Evolutionary conservation across 1,139 yeast genomes (phyloP), one percentile per base, ranked within the genome.

Genomic region (Pichia sp.): DNA sequence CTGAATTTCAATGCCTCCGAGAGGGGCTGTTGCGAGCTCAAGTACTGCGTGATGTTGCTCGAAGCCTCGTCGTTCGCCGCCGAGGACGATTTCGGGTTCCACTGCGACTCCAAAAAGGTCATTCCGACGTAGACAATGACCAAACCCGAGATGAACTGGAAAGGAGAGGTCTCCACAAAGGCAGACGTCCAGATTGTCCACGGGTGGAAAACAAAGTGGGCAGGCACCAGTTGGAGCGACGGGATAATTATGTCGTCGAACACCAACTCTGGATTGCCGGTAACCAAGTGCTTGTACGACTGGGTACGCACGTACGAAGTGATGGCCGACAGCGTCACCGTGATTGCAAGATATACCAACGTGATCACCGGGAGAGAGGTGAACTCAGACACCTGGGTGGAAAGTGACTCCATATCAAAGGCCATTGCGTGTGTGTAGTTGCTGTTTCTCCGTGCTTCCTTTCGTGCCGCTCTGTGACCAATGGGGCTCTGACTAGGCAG

Each of bases 121-220:
- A 77, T 68, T 31, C 89, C 84, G 49, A 81, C 72, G 47, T 75
- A 74, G 54, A 88, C 69, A 10, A 85, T 74, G 1, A 74, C 60
- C 6, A 77, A 65, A 1, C 88, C 80, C 5, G 80, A 57, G 5
- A 79, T 11, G 56, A 82, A 78, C 44, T 81, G 75, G 58, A 83
- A 62, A 1, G 85, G 53, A 19, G 82, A 72, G 32, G 79, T 77
- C 65, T 90, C 96, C 1, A 89, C 83, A 68, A 88, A 87, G 16
- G 88, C 78, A 0, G 95, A 77, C 2, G 88, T 79, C 38, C 83
- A 64, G n/a, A 89, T 62, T 1, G 88, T 88, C 92, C 95, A 87
- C 5, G 96, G 96, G 59, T 81, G 78, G 55, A 71, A 71, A 4
- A 85, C 65, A 0, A 87, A 78, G 52, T 76, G 73, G 26, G 77